phyloP scores from a whole-genome alignment of 176 grass and related monocot species.

The Bothriochloa decipiens region DNA sequence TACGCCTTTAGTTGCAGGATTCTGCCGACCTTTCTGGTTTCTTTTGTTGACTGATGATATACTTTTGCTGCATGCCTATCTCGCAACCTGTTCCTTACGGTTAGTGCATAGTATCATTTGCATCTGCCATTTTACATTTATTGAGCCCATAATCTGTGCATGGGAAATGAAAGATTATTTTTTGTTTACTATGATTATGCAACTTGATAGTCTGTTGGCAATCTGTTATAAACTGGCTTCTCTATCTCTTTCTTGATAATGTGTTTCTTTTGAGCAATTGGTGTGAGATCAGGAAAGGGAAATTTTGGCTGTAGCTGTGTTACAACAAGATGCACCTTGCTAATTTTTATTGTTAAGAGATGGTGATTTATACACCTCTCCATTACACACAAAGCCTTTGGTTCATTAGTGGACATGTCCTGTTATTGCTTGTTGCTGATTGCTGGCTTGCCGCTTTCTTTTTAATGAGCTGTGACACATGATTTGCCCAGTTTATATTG shows the following conservation, averaged over 20 bases:
- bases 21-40: slow-evolving; percentile 25
- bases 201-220: slow-evolving; percentile 9
- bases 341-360: slow-evolving; percentile 17
- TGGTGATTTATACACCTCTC: not conserved
- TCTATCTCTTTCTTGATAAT: slow-evolving; percentile 8
- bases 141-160: not conserved
- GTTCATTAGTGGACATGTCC: not conserved
- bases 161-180: not conserved
- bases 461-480: not conserved
- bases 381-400: slow-evolving; percentile 18
- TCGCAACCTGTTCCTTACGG: slow-evolving; percentile 8
- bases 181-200: not conserved
- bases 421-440: slow-evolving; percentile 23
- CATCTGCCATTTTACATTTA: not conserved
- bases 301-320: slow-evolving; percentile 1
- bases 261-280: slow-evolving; percentile 7
- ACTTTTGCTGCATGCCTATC: slow-evolving; percentile 1
- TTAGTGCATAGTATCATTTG: not conserved
- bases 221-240: slow-evolving; percentile 8
- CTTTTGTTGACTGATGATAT: slow-evolving; percentile 28
- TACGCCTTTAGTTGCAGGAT: slow-evolving; percentile 2
- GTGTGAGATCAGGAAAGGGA: not conserved
- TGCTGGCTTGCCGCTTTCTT: not conserved
- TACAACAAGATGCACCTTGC: slow-evolving; percentile 17
- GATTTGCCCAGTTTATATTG: not conserved